phyloP scores from a whole-genome alignment of 139 green algal genomes.

The Chlorella vulgaris region DNA sequence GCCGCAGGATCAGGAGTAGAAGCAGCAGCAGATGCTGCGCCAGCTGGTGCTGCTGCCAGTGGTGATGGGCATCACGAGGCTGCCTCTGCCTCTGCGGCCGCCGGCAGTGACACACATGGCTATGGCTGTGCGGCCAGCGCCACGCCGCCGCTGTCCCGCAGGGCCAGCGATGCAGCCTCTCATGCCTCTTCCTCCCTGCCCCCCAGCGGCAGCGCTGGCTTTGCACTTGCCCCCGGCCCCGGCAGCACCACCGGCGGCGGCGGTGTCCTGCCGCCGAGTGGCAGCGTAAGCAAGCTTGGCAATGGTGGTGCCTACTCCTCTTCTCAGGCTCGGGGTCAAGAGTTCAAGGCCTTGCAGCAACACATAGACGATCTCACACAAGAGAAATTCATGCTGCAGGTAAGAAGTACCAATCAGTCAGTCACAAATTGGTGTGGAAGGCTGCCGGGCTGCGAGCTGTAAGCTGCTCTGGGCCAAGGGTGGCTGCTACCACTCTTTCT shows the following conservation, averaged over 20 bases:
- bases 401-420: not conserved
- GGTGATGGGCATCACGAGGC: not conserved
- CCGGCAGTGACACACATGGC: not conserved
- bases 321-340: slow-evolving; percentile 14
- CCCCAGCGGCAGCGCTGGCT: not conserved
- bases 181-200: not conserved
- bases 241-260: too few species aligned
- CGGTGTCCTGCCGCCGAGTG: not conserved
- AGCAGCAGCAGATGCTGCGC: too few species aligned
- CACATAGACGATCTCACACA: slow-evolving; percentile 81
- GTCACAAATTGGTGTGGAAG: not conserved
- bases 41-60: too few species aligned
- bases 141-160: not conserved
- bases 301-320: not conserved
- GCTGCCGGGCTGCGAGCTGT: too few species aligned
- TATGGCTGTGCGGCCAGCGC: not conserved
- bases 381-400: slow-evolving; percentile 74
- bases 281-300: slow-evolving; percentile 23
- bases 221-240: too few species aligned
- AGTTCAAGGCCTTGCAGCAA: slow-evolving; percentile 62
- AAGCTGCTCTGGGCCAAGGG: too few species aligned
- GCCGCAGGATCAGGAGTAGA: not conserved
- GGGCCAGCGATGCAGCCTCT: slow-evolving; percentile 10
- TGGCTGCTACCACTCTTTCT: not conserved
- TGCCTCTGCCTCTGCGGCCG: not conserved